Conservation (phyloP, 116 monocot genomes). For the Papilionanthe hybrid region DNA sequence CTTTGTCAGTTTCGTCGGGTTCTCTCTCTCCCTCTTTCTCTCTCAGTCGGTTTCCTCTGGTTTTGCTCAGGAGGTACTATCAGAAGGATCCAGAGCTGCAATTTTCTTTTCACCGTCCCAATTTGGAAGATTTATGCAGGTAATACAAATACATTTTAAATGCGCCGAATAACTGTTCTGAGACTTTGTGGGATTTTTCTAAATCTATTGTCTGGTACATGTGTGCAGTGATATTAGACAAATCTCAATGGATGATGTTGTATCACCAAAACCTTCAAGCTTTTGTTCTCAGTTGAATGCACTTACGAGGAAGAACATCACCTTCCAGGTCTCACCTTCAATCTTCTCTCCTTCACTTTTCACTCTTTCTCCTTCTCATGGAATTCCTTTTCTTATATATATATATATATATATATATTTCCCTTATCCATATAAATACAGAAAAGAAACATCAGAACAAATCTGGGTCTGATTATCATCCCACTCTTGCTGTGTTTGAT, state of each 20-base stretch:
- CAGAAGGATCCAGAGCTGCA: too few species aligned
- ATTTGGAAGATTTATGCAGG: too few species aligned
- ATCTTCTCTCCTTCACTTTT: not conserved
- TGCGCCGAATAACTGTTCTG: too few species aligned
- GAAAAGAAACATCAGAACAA: slow-evolving; percentile 7
- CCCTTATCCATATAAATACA: not conserved
- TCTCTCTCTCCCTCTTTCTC: too few species aligned
- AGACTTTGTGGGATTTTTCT: not conserved
- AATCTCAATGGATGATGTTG: not conserved
- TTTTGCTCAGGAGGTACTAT: too few species aligned
- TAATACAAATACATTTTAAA: too few species aligned
- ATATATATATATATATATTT: too few species aligned
- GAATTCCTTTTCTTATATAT: not conserved
- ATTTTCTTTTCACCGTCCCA: too few species aligned
- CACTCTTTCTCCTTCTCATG: not conserved
- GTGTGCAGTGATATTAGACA: too few species aligned
- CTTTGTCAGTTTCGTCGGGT: too few species aligned
- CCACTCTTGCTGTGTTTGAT: slow-evolving; percentile 5
- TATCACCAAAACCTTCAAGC: slow-evolving; percentile 3
- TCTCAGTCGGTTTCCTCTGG: too few species aligned
- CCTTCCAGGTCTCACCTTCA: not conserved
- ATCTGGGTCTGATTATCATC: slow-evolving; percentile 2
- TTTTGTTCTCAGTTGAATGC: slow-evolving; percentile 4
- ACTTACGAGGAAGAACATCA: slow-evolving; percentile 4
- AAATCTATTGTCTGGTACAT: too few species aligned